Evolutionary conservation across 345 rosid species (phyloP).

Genomic region (Anacardium occidentale): DNA sequence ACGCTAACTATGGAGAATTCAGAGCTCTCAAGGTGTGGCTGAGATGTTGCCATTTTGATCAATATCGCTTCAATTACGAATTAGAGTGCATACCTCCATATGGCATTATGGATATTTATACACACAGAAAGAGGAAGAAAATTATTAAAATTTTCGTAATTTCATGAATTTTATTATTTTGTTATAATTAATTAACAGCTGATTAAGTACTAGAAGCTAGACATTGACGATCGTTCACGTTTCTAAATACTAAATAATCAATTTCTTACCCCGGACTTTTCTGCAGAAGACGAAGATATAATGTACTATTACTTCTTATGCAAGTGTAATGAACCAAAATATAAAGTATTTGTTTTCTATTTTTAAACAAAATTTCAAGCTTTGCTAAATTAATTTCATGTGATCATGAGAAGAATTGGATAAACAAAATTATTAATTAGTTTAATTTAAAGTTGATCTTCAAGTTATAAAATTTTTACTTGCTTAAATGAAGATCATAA

Average conservation of each 20-base stretch:
- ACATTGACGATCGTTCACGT: background rate
- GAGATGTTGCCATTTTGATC: constrained; percentile 16
- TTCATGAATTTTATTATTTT: background rate
- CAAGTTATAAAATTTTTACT: no score
- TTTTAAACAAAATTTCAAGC: no score
- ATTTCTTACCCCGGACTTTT: background rate
- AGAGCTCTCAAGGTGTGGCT: background rate
- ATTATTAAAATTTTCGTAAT: background rate
- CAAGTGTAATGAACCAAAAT: no score
- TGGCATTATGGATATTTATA: constrained; percentile 6
- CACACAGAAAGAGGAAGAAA: background rate
- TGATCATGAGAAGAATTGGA: no score
- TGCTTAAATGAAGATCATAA: no score
- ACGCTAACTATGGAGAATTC: background rate
- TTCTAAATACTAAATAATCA: background rate
- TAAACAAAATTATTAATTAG: no score
- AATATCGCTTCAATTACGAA: background rate
- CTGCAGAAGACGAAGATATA: no score
- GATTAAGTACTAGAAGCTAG: background rate
- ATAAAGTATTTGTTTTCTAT: no score
- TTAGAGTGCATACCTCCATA: background rate
- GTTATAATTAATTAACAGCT: no score
- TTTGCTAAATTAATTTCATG: no score
- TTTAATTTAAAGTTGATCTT: no score
- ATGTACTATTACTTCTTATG: no score